Base-by-base conservation (phyloP, 164 flowering plant species). In the Dillenia turbinata region DNA sequence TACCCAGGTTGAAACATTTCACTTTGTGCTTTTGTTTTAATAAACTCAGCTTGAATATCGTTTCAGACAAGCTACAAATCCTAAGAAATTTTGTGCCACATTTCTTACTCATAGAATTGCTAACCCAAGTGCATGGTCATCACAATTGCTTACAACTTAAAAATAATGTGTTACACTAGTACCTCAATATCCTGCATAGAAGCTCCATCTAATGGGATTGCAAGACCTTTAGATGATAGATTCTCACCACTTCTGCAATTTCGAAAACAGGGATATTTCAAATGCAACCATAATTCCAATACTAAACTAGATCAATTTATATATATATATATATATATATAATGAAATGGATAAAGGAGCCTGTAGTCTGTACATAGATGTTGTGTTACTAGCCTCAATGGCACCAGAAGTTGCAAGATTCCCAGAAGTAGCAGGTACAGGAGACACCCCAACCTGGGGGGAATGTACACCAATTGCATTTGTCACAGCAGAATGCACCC, bases 111-210 rank as follows among this genome's bases (percentile, higher is more conserved):
- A 26, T 26, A 26, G 33, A 26, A 26, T 5, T 19, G 5, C 33
- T 2, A 26, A 26, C 33, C 33, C 2, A 26, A 3, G 33, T 26
- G 33, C 33, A 26, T 26, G 33, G 33, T 26, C 33, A 26, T 26
- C 33, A 26, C 33, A 26, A 26, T 26, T 26, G 33, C 33, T 26
- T 26, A 26, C 33, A 26, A 26, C 33, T 3, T 26, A 26, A 26
- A 26, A 26, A 26, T 26, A 26, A 26, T 26, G 33, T 3, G 5
- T 26, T 1, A 26, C 33, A 65, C 14, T 7, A 49, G 47, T 81
- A 91, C 98, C 98, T 94, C 96, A 75, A 78, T 71, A 71, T 86
- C 90, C 70, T 77, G 87, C n/a, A 66, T 49, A 46, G 91, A 78
- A 75, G 89, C 72, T 71, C 75, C 87, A 76, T 73, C 81, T 19